Evolutionary conservation across 495 filamentous ascomycete species (phyloP), one percentile per base, ranked within the genome.

Genomic region (Penicillium atrosanguineum): DNA sequence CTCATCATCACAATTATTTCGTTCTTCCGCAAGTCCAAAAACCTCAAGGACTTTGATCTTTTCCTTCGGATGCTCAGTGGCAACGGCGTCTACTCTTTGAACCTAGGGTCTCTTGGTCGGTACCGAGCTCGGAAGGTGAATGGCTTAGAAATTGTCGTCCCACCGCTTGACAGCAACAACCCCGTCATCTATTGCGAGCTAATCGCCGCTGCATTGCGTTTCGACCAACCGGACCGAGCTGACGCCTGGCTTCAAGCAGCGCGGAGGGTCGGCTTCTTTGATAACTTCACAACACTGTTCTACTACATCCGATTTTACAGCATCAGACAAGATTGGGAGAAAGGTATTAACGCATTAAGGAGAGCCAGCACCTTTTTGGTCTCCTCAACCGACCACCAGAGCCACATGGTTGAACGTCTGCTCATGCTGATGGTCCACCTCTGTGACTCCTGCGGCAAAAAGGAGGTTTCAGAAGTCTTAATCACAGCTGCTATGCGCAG

Each of bases 221-320:
- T 78, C 23, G 64, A 75, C 34, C 75, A 78, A 41, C 73, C 72
- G 4, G 65, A 75, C 15, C 61, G 72, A 60, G 75, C 75, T 14
- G 72, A 76, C 26, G 75, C 75, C 14, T 78, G 68, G 56, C 65
- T 73, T 14, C 63, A 72, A 26, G 62, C 62, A 36, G 72, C 72
- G 9, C 62, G 73, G 29, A 48, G 57, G n/a, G 48, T 54, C 7
- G 73, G 75, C 18, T 76, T 69, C 42, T 64, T 75, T 51, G 75
- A 78, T 47, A 65, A 71, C 44, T 70, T 67, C 48, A 58, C 60
- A 12, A 75, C 70, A 9, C 54, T 78, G 12, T 65, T 60, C 39
- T 60, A 63, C 14, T 78, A 75, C 50, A 45, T 76, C 37, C 61
- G 64, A 41, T 76, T 73, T 42, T 78, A 72, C 60, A 64, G 64